phyloP scores from a whole-genome alignment of 352 stramenopile genomes.

The Lagenidium sp. region DNA sequence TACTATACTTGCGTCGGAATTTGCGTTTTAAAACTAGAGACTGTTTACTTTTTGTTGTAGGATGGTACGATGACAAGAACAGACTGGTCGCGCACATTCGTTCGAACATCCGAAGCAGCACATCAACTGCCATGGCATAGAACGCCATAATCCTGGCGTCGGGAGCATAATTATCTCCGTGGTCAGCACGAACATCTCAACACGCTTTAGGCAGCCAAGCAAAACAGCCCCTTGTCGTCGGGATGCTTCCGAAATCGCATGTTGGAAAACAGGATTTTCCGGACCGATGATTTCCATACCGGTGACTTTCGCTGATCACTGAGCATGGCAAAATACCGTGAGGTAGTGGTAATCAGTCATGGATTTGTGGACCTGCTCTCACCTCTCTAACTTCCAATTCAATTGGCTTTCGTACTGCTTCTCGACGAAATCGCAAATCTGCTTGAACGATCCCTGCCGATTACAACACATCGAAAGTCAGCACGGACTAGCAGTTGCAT shows the following conservation, averaged over 20 bases:
- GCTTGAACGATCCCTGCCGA: constrained; percentile 80
- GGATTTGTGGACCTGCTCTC: neutral
- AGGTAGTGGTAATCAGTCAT: neutral
- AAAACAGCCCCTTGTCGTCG: constrained; percentile 63
- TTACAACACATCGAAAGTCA: too few relatives aligned
- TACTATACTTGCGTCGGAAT: too few relatives aligned
- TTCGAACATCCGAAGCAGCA: too few relatives aligned
- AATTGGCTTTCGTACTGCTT: constrained; percentile 78
- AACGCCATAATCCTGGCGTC: too few relatives aligned
- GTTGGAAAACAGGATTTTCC: constrained; percentile 87
- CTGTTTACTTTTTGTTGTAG: too few relatives aligned
- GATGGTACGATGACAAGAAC: too few relatives aligned
- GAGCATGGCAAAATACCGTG: neutral
- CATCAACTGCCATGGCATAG: too few relatives aligned
- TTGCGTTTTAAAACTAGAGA: too few relatives aligned
- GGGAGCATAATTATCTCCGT: too few relatives aligned
- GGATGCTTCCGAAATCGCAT: constrained; percentile 75
- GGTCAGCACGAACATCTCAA: neutral
- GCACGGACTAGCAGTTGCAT: neutral
- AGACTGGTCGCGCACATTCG: too few relatives aligned
- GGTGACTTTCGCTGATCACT: constrained; percentile 79
- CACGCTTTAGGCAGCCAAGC: constrained; percentile 36
- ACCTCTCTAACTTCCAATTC: constrained; percentile 88
- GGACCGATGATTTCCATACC: constrained; percentile 86
- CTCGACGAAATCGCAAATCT: constrained; percentile 88